A percentile compares a stretch with the other conserved stretches of the same genome.
phyloP scores from a whole-genome alignment of 2,329 filamentous ascomycete genomes.

The Aspergillus sp. region DNA sequence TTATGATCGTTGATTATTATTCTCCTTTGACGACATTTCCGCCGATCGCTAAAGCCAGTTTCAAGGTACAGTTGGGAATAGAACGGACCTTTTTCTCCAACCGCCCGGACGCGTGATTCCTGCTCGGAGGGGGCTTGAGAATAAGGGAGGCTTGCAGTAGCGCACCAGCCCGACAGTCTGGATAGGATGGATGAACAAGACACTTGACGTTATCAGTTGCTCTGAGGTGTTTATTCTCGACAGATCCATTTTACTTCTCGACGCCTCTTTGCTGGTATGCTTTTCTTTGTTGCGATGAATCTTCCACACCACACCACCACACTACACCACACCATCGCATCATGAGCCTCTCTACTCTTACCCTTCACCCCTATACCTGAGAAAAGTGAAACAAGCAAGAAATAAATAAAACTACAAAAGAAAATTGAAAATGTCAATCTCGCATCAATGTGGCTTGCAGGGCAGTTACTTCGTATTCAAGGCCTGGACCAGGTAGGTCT shows the following conservation, averaged over 20 bases:
- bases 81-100: not conserved
- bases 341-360: not conserved
- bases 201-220: not conserved
- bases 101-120: not conserved
- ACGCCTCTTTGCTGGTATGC: not conserved
- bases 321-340: not conserved
- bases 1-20: conserved; percentile 6
- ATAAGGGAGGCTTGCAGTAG: not conserved
- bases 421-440: not conserved
- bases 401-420: not conserved
- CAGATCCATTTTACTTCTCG: not conserved
- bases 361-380: not conserved
- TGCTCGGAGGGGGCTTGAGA: not conserved
- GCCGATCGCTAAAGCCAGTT: not conserved
- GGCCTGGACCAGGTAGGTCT: conserved; percentile 5
- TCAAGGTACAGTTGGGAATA: not conserved
- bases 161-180: not conserved
- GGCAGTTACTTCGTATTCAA: conserved; percentile 2
- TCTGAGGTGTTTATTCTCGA: not conserved
- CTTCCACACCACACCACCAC: not conserved
- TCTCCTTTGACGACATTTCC: conserved; percentile 5
- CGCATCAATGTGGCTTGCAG: not conserved
- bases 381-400: not conserved
- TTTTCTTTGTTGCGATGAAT: not conserved
- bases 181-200: not conserved